Percentiles rank a stretch among this genome's conserved stretches.
Conservation (phyloP, 257 asterid species). For the Rhazya stricta region DNA sequence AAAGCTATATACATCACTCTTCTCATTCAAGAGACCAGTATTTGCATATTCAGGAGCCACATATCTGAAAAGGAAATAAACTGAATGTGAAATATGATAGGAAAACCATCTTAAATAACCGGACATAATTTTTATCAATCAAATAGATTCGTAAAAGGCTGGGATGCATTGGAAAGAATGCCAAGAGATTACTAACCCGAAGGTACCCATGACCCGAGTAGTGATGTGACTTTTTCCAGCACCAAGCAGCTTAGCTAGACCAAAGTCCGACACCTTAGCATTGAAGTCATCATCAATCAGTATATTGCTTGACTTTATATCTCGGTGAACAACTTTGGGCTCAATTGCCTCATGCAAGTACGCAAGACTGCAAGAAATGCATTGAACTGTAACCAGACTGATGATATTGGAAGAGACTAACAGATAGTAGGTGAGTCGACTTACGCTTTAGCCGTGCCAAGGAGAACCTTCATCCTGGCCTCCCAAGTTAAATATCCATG, state of each 20-base stretch:
- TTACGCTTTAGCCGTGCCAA: slow-evolving; percentile 99
- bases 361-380: slow-evolving; percentile 59
- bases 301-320: slow-evolving; percentile 89
- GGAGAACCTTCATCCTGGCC: slow-evolving; percentile 83
- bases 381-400: slow-evolving; percentile 2
- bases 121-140: neutral
- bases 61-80: slow-evolving; percentile 43
- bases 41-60: slow-evolving; percentile 99
- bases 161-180: slow-evolving; percentile 1
- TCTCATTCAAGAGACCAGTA: slow-evolving; percentile 86
- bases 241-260: slow-evolving; percentile 89
- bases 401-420: neutral
- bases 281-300: slow-evolving; percentile 86
- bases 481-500: slow-evolving; percentile 94
- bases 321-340: slow-evolving; percentile 95
- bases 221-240: slow-evolving; percentile 93
- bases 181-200: slow-evolving; percentile 58
- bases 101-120: neutral
- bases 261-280: slow-evolving; percentile 92
- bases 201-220: slow-evolving; percentile 97
- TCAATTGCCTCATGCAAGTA: slow-evolving; percentile 95
- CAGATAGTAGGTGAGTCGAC: slow-evolving; percentile 26
- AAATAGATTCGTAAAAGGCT: neutral
- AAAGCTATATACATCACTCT: slow-evolving; percentile 91
- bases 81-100: slow-evolving; percentile 8